Evolutionary conservation across 345 rosid genomes (phyloP), one percentile per base, ranked within the genome.

Genomic region (Cardamine resedifolia): DNA sequence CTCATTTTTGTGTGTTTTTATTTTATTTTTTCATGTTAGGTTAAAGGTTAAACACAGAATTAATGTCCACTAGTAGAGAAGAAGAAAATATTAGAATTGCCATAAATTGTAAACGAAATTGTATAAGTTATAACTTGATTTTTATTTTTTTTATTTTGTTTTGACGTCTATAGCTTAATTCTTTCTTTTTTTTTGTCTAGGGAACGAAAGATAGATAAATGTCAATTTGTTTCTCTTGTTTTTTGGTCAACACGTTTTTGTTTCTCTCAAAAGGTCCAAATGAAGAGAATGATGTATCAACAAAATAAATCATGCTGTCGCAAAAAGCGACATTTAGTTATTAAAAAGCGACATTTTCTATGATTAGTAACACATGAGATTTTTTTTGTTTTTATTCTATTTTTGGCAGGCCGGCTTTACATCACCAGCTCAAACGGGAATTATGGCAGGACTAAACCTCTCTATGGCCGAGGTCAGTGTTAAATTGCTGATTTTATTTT

Each of bases 401-500:
- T 41, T 28, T 20, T 44, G 8, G 38, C 19, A 92, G 98, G 53
- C 90, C 66, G 96, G 96, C 57, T 92, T 83, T 77, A 90, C 98
- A 30, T 92, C 98, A 60, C 98, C 98, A 68, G 86, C 89, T 72
- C 88, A 90, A 64, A 72, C 84, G 39, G 98, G 90, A 77, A 90
- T 92, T 24, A 85, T 81, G 83, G 66, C 70, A 39, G 93, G 87
- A 26, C 68, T 92, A 38, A 66, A 72, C 63, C 91, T 92, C 36
- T 84, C 96, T 47, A 68, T 86, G 28, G 87, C 89, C 9, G 83
- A 88, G 86, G 98, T 90, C 70, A 39, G 71, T 57, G 3, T 58
- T 23, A 7, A 31, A 30, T 24, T 63, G 21, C 10, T 55, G 21
- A 5, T 19, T 47, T 65, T 60, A 3, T 53, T 39, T 41, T 21